phyloP scores from a whole-genome alignment of 1,284 basidiomycete species.

The Rhodofomes roseus region DNA sequence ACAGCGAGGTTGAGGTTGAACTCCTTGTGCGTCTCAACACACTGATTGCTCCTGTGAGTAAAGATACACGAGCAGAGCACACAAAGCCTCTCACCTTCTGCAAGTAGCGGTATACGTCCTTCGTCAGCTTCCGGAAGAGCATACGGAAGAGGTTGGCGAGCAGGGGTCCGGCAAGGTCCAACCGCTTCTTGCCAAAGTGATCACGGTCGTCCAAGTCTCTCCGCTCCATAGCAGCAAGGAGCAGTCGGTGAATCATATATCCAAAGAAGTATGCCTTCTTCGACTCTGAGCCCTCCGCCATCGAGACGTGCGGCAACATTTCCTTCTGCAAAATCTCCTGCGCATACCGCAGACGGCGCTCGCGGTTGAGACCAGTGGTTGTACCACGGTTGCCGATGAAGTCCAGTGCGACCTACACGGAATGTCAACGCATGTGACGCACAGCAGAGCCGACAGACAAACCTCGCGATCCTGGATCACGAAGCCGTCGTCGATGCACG shows the following conservation, averaged over 20 bases:
- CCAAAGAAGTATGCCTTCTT: constrained; percentile 99
- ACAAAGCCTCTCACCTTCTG: constrained; percentile 70
- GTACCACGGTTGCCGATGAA: constrained; percentile 99
- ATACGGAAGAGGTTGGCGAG: constrained; percentile 96
- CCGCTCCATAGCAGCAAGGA: constrained; percentile 91
- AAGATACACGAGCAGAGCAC: no score
- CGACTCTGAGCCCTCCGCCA: constrained; percentile 93
- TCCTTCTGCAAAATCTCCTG: constrained; percentile 99
- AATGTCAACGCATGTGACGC: constrained; percentile 11
- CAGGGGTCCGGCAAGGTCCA: constrained; percentile 94
- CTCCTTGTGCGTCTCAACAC: constrained; percentile 95
- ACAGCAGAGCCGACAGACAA: constrained; percentile 16
- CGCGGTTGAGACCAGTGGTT: constrained; percentile 88
- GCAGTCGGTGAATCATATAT: constrained; percentile 98
- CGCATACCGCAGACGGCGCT: constrained; percentile 92
- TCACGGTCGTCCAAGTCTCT: constrained; percentile 98
- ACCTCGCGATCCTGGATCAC: constrained; percentile 97
- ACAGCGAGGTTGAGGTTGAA: constrained; percentile 93
- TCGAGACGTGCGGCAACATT: constrained; percentile 97
- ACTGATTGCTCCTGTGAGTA: constrained; percentile 43
- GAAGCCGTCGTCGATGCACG: constrained; percentile 98
- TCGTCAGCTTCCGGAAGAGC: constrained; percentile 95
- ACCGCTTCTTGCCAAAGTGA: constrained; percentile 98
- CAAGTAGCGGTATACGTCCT: constrained; percentile 95
- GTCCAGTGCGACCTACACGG: constrained; percentile 74